phyloP scores from a whole-genome alignment of 768 basidiomycete species.

The Mycena metata region DNA sequence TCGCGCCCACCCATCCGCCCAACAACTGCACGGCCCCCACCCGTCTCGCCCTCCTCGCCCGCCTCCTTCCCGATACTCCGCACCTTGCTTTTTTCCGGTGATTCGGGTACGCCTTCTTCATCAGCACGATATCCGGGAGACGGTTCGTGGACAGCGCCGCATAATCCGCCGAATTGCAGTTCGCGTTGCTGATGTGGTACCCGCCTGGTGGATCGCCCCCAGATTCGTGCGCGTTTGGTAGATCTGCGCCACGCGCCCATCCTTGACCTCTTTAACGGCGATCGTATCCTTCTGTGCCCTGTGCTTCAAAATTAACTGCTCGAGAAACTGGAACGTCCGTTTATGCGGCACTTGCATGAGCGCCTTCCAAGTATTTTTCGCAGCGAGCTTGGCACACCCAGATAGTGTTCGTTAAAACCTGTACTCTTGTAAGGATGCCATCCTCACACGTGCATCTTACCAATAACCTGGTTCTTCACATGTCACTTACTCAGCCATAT shows the following conservation, averaged over 20 bases:
- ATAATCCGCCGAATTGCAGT: slow-evolving; percentile 94
- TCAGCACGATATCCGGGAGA: slow-evolving; percentile 92
- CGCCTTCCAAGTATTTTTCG: slow-evolving; percentile 99
- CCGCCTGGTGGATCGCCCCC: slow-evolving; percentile 90
- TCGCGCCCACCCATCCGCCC: slow-evolving; percentile 92
- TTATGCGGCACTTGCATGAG: slow-evolving; percentile 98
- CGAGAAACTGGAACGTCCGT: slow-evolving; percentile 96
- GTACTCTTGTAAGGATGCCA: no score
- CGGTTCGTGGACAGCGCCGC: slow-evolving; percentile 73
- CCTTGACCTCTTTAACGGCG: slow-evolving; percentile 90
- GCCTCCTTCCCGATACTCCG: slow-evolving; percentile 94
- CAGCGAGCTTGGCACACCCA: slow-evolving; percentile 94
- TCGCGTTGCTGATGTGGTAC: slow-evolving; percentile 88
- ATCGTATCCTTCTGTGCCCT: slow-evolving; percentile 97
- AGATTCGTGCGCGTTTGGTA: slow-evolving; percentile 98
- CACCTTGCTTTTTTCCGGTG: slow-evolving; percentile 90
- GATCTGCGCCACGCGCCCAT: slow-evolving; percentile 82
- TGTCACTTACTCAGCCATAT: no score
- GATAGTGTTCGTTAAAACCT: slow-evolving; percentile 95
- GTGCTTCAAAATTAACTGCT: slow-evolving; percentile 97
- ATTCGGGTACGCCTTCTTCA: slow-evolving; percentile 96
- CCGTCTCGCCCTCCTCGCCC: slow-evolving; percentile 87
- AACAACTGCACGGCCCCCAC: slow-evolving; percentile 85
- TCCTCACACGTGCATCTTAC: no score
- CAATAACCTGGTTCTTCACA: no score